Conservation (phyloP, 108 stramenopile genomes). For the Cyclotella sp. region DNA sequence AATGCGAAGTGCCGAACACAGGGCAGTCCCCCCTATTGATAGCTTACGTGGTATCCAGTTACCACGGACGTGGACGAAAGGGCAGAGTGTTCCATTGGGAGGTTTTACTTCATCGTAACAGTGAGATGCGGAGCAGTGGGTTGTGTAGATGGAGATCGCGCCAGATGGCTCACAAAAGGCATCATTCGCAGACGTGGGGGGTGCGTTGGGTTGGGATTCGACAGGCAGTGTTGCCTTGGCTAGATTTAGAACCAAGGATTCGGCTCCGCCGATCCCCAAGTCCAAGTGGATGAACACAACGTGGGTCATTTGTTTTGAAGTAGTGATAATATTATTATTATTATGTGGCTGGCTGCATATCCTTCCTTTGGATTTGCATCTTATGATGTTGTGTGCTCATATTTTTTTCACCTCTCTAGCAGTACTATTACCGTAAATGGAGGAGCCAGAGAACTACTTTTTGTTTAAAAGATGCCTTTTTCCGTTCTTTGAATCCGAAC, state of each 20-base stretch:
- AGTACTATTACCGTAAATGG: too few relatives aligned
- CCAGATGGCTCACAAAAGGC: slow-evolving; percentile 15
- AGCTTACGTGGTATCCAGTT: slow-evolving; percentile 74
- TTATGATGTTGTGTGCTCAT: too few relatives aligned
- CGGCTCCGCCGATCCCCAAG: slow-evolving; percentile 92
- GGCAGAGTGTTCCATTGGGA: slow-evolving; percentile 60
- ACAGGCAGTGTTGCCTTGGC: slow-evolving; percentile 63
- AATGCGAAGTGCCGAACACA: slow-evolving; percentile 77
- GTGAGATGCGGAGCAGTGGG: slow-evolving; percentile 90
- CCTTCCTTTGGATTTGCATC: not conserved
- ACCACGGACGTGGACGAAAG: slow-evolving; percentile 68
- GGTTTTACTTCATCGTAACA: slow-evolving; percentile 91
- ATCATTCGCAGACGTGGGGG: slow-evolving; percentile 6
- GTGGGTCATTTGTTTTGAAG: slow-evolving; percentile 11
- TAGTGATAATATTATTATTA: not conserved
- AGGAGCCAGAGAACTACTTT: too few relatives aligned
- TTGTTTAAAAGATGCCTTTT: too few relatives aligned
- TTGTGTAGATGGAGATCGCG: slow-evolving; percentile 88
- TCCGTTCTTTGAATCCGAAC: too few relatives aligned
- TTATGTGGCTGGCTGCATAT: not conserved
- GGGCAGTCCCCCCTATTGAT: slow-evolving; percentile 56
- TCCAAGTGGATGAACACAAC: slow-evolving; percentile 87
- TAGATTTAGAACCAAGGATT: slow-evolving; percentile 82
- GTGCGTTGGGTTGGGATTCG: not conserved
- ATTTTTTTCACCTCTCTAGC: too few relatives aligned